These are phyloP conservation scores for Didymella segeticola DNA, from an alignment of 2,329 filamentous ascomycete genomes.

Conservation along the genomic window DNA sequence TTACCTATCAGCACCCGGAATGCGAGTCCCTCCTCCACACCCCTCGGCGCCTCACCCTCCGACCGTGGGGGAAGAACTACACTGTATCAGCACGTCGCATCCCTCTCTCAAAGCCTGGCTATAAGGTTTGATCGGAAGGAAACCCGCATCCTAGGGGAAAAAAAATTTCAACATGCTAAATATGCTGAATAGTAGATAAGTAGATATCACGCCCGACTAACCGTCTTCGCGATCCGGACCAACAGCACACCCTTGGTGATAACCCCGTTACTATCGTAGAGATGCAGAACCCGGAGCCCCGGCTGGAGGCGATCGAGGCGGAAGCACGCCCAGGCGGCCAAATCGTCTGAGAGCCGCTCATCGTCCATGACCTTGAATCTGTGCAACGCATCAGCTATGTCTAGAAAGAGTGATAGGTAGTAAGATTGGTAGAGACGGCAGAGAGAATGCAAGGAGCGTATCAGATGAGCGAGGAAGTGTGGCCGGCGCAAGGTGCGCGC, in stretches of 20 bases:
- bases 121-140: too few relatives aligned
- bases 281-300: slow-evolving; percentile 78
- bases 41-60: slow-evolving; percentile 9
- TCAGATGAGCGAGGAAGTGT: background rate
- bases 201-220: slow-evolving; percentile 36
- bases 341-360: slow-evolving; percentile 74
- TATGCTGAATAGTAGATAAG: background rate
- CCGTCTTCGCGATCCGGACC: slow-evolving; percentile 72
- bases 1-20: background rate
- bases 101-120: too few relatives aligned
- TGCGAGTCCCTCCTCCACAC: background rate
- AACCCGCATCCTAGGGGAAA: too few relatives aligned
- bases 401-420: background rate
- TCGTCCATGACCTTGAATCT: slow-evolving; percentile 89
- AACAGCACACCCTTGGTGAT: slow-evolving; percentile 73
- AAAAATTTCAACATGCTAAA: background rate
- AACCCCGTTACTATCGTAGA: slow-evolving; percentile 73
- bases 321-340: slow-evolving; percentile 89
- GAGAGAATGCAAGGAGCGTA: background rate
- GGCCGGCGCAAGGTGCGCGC: slow-evolving; percentile 1
- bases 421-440: background rate
- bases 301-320: slow-evolving; percentile 78
- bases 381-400: background rate
- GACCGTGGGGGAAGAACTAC: slow-evolving; percentile 22
- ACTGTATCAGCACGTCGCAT: slow-evolving; percentile 9